Conservation (phyloP, 2,329 filamentous ascomycete species). For the Aspergillus amoenus region DNA sequence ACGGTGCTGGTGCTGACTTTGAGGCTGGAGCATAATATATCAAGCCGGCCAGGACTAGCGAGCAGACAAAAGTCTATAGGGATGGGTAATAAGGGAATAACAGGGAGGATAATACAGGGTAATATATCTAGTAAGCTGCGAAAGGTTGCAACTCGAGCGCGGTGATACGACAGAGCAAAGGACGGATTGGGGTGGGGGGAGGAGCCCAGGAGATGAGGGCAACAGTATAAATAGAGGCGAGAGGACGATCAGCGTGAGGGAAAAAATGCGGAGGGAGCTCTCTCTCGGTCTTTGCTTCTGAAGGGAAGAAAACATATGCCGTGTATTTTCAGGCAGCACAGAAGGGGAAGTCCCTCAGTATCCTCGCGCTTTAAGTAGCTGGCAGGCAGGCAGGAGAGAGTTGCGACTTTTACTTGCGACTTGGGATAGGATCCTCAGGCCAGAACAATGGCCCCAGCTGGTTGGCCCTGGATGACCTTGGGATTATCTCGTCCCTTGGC, state of each 20-base stretch:
- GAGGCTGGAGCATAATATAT: conserved; percentile 19
- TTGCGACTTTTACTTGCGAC: background rate
- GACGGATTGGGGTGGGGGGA: background rate
- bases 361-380: background rate
- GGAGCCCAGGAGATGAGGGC: background rate
- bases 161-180: conserved; percentile 13
- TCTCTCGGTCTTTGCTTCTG: background rate
- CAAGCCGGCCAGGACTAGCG: background rate
- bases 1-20: conserved; percentile 11
- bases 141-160: conserved; percentile 6
- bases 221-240: conserved; percentile 4
- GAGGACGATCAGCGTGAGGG: background rate
- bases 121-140: conserved; percentile 13
- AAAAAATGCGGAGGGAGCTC: background rate
- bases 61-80: conserved; percentile 4
- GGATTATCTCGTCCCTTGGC: background rate
- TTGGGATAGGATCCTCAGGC: conserved; percentile 5
- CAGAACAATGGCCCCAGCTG: background rate
- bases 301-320: conserved; percentile 3
- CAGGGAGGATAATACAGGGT: conserved; percentile 7
- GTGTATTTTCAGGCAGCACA: conserved; percentile 10
- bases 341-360: background rate
- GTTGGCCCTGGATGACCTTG: background rate
- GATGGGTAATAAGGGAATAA: conserved; percentile 10
- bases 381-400: background rate